These are phyloP conservation scores for Termitomyces sp. DNA, from an alignment of 768 basidiomycete species.

Conservation along the genomic window DNA sequence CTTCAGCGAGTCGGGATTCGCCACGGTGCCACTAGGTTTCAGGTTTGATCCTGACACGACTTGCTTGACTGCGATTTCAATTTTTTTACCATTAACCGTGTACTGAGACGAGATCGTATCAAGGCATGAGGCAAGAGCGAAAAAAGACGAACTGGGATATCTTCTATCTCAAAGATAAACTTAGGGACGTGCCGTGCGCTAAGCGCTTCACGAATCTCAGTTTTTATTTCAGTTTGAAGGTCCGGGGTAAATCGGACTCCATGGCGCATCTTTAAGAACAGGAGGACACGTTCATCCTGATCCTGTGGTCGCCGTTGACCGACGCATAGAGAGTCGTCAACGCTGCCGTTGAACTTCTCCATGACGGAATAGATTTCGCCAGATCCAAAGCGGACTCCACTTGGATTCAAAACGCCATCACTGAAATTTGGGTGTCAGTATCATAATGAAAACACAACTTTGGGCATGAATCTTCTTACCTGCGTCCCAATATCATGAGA, in stretches of 20 bases:
- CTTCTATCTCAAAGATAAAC: constrained; percentile 55
- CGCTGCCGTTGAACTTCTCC: constrained; percentile 42
- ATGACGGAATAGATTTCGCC: constrained; percentile 76
- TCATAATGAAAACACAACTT: neutral
- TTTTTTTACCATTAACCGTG: constrained; percentile 74
- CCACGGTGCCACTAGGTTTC: constrained; percentile 69
- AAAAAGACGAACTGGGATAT: constrained; percentile 55
- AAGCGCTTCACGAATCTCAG: constrained; percentile 49
- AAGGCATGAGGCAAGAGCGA: neutral
- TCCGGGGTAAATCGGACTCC: constrained; percentile 37
- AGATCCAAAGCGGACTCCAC: constrained; percentile 78
- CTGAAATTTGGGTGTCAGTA: constrained; percentile 20
- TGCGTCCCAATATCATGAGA: constrained; percentile 57
- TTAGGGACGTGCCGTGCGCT: constrained; percentile 75
- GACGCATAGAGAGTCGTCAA: constrained; percentile 72
- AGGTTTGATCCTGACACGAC: constrained; percentile 63
- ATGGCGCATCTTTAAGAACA: constrained; percentile 62
- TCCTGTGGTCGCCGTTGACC: constrained; percentile 61
- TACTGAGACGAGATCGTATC: constrained; percentile 34
- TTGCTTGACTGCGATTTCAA: constrained; percentile 75
- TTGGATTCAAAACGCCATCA: constrained; percentile 73
- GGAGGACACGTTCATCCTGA: constrained; percentile 66
- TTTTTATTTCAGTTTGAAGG: constrained; percentile 45
- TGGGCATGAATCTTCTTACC: constrained; percentile 23
- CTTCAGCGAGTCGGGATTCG: constrained; percentile 62